Evolutionary conservation across 345 rosid genomes (phyloP), one percentile per base, ranked within the genome.

Genomic region (Gossypium mustelinum): DNA sequence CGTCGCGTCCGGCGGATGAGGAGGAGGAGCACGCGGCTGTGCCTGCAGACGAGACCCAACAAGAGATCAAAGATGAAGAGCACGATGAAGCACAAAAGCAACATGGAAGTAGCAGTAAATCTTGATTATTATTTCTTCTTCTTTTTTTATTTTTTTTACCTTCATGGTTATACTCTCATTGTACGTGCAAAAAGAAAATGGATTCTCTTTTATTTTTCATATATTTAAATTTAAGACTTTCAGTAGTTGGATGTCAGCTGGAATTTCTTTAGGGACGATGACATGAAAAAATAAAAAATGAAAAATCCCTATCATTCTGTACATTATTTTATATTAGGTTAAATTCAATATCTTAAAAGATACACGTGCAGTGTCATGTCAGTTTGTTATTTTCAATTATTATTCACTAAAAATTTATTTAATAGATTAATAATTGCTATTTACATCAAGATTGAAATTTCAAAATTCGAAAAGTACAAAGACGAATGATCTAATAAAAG

Each of bases 1-100:
- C 80, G 10, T 11, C 52, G 54, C 84, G 75, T 68, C 79, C 80
- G 9, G 44, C 50, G 22, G 82, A 34, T 34, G 41, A 54, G 57
- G 76, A 63, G 2, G 70, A 81, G 55, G 75, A 4, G 50, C 78
- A 79, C 4, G 83, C 48, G 2, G 80, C 78, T 27, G 75, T 45
- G 20, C 80, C 84, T n/a, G 76, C 48, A n/a, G 85, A 72, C 55
- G 68, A 68, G 20, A 63, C 72, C 9, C 71, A 78, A 2, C 78
- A 62, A 52, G 85, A 83, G 74, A 68, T 57, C n/a, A 68, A 72
- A 29, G 79, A 78, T 52, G 86, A 81, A 58, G 80, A 70, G 10
- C 68, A 76, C 24, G 74, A 72, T 44, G 63, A 52, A 27, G 82
- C 56, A 55, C 73, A 73, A 13, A 76, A 81, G 43, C 68, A 78